phyloP scores from a whole-genome alignment of 176 grass and related monocot genomes.

The Secale cereale region DNA sequence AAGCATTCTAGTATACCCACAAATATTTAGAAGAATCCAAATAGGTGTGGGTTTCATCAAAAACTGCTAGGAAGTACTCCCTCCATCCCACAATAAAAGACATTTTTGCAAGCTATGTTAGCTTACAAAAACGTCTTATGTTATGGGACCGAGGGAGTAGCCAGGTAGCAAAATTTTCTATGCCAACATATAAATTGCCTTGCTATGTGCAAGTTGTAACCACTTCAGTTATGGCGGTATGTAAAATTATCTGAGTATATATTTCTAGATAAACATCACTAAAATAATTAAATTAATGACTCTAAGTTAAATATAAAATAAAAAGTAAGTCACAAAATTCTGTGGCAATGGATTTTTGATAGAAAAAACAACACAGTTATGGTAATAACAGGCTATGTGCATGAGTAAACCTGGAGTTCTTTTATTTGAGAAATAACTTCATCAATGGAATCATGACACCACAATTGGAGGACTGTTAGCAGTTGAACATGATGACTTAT shows the following conservation, averaged over 20 bases:
- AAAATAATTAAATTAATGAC: neutral
- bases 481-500: constrained; percentile 21
- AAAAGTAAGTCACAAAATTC: neutral
- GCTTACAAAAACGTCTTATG: no score
- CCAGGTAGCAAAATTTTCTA: neutral
- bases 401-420: constrained; percentile 23
- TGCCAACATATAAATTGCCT: neutral
- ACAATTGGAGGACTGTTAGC: neutral
- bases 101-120: no score
- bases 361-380: neutral
- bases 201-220: neutral
- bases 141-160: neutral
- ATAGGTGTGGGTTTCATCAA: neutral
- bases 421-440: neutral
- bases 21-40: neutral
- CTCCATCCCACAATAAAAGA: no score
- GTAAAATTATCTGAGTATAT: neutral
- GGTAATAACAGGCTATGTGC: neutral
- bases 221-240: neutral
- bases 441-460: constrained; percentile 12
- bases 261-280: neutral
- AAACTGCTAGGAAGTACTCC: neutral
- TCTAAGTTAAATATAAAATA: neutral
- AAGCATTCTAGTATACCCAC: neutral
- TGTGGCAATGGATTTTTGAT: neutral